These are phyloP conservation scores for Sugiyamaella xylanicola DNA, from an alignment of 1,139 yeast species.

Conservation along the genomic window DNA sequence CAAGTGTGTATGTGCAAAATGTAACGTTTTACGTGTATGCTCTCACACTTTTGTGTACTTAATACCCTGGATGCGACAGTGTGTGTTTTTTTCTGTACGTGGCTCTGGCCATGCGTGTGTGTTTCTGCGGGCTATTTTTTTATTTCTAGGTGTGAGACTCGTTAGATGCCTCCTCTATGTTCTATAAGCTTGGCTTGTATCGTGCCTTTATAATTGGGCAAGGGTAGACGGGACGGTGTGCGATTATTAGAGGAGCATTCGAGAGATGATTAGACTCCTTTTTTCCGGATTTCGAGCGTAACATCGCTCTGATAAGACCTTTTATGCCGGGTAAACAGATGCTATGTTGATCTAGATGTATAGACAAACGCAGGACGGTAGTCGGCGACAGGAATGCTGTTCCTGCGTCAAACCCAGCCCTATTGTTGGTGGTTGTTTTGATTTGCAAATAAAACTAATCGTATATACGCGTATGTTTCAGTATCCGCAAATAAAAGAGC, in stretches of 20 bases:
- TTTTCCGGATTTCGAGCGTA: neutral
- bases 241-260: neutral
- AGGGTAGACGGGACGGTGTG: neutral
- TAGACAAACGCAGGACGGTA: neutral
- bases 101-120: constrained; percentile 6
- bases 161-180: too few species aligned
- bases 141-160: too few species aligned
- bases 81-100: constrained; percentile 5
- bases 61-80: neutral
- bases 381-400: constrained; percentile 3
- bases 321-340: constrained; percentile 11
- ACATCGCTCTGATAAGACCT: neutral
- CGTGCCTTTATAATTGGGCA: neutral
- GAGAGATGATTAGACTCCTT: neutral
- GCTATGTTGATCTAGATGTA: neutral
- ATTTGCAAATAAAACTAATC: too few species aligned
- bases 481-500: too few species aligned
- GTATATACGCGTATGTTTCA: too few species aligned
- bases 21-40: constrained; percentile 8
- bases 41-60: neutral
- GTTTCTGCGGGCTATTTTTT: neutral
- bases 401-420: constrained; percentile 8
- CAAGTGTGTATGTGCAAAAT: constrained; percentile 2
- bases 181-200: neutral
- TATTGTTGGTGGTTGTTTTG: too few species aligned